phyloP scores from a whole-genome alignment of 1,284 basidiomycete species.

The Mycena citricolor region DNA sequence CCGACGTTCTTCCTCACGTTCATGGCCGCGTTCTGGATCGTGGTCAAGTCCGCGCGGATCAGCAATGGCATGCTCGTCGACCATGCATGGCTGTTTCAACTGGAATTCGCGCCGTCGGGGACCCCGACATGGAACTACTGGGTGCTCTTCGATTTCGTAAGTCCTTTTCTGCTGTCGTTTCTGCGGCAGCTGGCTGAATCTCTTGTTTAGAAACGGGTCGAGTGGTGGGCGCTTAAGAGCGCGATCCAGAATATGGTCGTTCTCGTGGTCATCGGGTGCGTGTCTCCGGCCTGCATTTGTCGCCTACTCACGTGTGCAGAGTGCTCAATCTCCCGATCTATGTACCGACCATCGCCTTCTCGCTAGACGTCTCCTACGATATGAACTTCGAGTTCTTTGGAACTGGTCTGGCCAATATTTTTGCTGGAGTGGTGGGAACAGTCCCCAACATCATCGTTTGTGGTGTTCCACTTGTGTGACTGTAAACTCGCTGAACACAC shows the following conservation, averaged over 20 bases:
- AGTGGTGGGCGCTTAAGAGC: constrained; percentile 26
- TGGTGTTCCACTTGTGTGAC: neutral
- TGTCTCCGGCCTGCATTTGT: neutral
- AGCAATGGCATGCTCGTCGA: constrained; percentile 12
- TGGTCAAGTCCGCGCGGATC: constrained; percentile 13
- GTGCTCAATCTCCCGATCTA: constrained; percentile 29
- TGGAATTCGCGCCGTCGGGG: constrained; percentile 14
- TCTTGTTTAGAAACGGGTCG: constrained; percentile 14
- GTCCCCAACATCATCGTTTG: constrained; percentile 27
- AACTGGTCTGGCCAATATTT: constrained; percentile 25
- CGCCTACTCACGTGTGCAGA: neutral
- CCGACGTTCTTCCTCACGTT: constrained; percentile 22
- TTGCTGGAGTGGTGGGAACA: constrained; percentile 25
- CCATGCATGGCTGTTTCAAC: constrained; percentile 25
- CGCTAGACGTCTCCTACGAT: constrained; percentile 26
- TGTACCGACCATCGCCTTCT: constrained; percentile 26
- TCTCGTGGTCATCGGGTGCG: constrained; percentile 25
- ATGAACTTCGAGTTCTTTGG: constrained; percentile 29
- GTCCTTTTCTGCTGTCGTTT: neutral
- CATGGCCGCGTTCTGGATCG: constrained; percentile 24
- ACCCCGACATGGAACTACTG: constrained; percentile 27
- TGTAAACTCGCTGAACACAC: neutral
- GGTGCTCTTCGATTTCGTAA: constrained; percentile 26
- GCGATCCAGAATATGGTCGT: constrained; percentile 26
- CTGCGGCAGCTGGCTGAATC: neutral